Conservation (phyloP, 2,329 filamentous ascomycete genomes). For the Metarhizium rileyi region DNA sequence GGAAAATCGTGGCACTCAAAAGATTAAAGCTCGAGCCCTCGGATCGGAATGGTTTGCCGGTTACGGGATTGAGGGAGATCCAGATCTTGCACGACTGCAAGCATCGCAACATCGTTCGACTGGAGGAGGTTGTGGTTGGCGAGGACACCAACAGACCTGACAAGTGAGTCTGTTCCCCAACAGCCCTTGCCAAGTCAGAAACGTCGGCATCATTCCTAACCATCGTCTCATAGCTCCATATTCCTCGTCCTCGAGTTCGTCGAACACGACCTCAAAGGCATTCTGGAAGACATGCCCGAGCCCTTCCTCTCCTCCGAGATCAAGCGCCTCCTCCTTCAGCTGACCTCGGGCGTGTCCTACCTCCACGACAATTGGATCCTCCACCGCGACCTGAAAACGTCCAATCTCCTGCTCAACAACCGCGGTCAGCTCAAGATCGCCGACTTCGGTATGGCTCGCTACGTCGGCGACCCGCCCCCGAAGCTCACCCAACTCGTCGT, state of each 20-base stretch:
- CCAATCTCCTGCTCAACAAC: slow-evolving; percentile 91
- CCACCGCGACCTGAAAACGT: slow-evolving; percentile 88
- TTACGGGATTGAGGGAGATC: slow-evolving; percentile 89
- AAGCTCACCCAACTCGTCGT: slow-evolving; percentile 88
- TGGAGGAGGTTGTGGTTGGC: slow-evolving; percentile 79
- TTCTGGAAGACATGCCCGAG: slow-evolving; percentile 89
- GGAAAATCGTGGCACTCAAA: slow-evolving; percentile 82
- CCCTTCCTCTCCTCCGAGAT: slow-evolving; percentile 88
- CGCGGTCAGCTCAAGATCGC: slow-evolving; percentile 90
- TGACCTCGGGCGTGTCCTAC: slow-evolving; percentile 70
- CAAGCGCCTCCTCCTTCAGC: slow-evolving; percentile 80
- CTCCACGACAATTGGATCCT: slow-evolving; percentile 87
- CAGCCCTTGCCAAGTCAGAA: neutral
- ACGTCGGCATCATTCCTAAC: neutral
- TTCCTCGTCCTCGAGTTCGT: slow-evolving; percentile 96
- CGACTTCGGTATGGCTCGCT: slow-evolving; percentile 96
- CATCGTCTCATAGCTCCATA: slow-evolving; percentile 44
- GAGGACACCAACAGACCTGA: slow-evolving; percentile 44
- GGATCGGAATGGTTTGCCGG: slow-evolving; percentile 68
- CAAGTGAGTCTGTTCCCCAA: slow-evolving; percentile 29
- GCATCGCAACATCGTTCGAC: slow-evolving; percentile 72
- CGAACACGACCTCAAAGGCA: slow-evolving; percentile 89
- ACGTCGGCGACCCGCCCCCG: slow-evolving; percentile 67
- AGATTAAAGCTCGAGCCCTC: slow-evolving; percentile 79
- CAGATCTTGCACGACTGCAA: slow-evolving; percentile 74